Evolutionary conservation across 129 eudicot species (phyloP), one percentile per base, ranked within the genome.

Genomic region (Flaveria sonorensis): DNA sequence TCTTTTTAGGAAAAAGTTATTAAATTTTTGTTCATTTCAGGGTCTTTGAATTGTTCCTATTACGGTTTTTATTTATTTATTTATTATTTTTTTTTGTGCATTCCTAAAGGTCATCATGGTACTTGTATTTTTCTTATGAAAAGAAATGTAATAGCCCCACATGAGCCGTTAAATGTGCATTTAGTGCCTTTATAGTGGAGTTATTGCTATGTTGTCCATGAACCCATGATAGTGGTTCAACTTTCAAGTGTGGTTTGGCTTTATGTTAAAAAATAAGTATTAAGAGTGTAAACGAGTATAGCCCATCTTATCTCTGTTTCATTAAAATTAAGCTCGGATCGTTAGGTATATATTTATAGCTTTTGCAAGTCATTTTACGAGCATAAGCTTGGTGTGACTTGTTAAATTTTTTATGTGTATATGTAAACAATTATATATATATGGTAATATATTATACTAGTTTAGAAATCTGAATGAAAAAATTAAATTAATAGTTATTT

Each of bases 161-260:
- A 78, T 74, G 36, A 12, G 59, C 55, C 70, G 16, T 26, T 16
- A 20, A 64, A 64, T 30, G 70, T 64, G 68, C 70, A 64, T 16
- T 32, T 64, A 6, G 46, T 28, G 70, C 46, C 46, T 13, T 6
- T n/a, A 18, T 43, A 59, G 48, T 74, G 67, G 63, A 53, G 42
- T 46, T 59, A 19, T 36, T 78, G 76, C 52, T 78, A 45, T 77
- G 66, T 64, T 61, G 10, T 74, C 45, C 0, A 0, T 21, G 51
- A 46, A 40, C 43, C 61, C 47, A 76, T 32, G 42, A 76, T 65
- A 5, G 56, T 55, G 30, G 21, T 68, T 66, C 26, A 15, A 69
- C 23, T 63, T 68, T 66, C 26, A 15, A 69, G 46, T 63, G 46
- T 63, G 20, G 46, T 30, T 63, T 63, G 21, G 12, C 46, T 28